A percentile compares a stretch with the other conserved stretches of the same genome.
Conservation (phyloP, 139 green algal species). For the Chlamydomonas applanata region DNA sequence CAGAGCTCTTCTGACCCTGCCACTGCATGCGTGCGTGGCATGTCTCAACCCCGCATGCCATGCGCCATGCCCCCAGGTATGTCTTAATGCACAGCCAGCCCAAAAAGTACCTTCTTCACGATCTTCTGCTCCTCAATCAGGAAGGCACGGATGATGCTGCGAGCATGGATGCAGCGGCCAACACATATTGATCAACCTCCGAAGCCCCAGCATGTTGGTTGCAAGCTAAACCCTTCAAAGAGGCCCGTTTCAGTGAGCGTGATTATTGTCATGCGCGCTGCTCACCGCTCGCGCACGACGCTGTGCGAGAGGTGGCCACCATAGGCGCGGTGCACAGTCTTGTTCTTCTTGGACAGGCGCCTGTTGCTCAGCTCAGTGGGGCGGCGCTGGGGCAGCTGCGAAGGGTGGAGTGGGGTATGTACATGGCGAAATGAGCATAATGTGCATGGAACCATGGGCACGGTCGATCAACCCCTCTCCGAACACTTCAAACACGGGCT, state of each 20-base stretch:
- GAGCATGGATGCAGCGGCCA: background rate
- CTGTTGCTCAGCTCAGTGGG: constrained; percentile 68
- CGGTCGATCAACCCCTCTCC: background rate
- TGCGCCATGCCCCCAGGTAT: background rate
- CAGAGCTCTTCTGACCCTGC: background rate
- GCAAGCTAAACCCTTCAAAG: background rate
- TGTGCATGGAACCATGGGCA: background rate
- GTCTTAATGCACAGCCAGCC: too few relatives aligned
- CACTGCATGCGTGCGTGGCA: background rate
- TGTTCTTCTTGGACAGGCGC: constrained; percentile 85
- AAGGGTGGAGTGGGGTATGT: background rate
- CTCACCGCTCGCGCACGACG: constrained; percentile 81
- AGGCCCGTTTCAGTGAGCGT: background rate
- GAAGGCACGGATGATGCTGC: constrained; percentile 92
- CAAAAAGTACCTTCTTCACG: constrained; percentile 90
- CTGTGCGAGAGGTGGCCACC: constrained; percentile 84
- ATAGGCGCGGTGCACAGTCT: constrained; percentile 94
- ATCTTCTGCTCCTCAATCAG: constrained; percentile 99
- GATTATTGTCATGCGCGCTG: background rate
- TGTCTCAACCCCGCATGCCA: background rate
- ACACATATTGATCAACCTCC: too few relatives aligned
- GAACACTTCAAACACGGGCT: constrained; percentile 1
- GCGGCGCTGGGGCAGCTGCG: constrained; percentile 59
- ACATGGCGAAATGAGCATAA: background rate
- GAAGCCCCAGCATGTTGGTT: too few relatives aligned